Base-by-base conservation (phyloP, 192 early-diverging fungal genomes). In the Dissophora ornata region DNA sequence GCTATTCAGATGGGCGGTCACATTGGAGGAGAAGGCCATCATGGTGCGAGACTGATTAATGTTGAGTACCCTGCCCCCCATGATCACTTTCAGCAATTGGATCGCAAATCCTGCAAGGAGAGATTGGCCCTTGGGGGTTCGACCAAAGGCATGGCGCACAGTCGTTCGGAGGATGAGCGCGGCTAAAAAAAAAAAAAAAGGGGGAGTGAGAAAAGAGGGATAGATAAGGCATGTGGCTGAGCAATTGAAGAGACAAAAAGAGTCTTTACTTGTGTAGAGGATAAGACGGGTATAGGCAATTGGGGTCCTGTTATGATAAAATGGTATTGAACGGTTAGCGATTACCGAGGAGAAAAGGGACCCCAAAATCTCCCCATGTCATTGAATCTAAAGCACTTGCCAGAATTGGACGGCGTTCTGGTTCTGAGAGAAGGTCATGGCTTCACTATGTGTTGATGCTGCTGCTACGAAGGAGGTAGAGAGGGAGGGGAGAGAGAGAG, bases 271-370 rank as follows among this genome's bases (percentile, higher is more conserved):
- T 48, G 42, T 42, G 38, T 75, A 75, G 49, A 75, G 57, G 34
- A 65, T 26, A 21, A 75, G 34, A n/a, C 71, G 71, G 9, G 71
- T 61, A 44, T 50, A 75, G 11, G 71, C 71, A 41, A 75, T 61
- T 29, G 71, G 71, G 19, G 30, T 28, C 71, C 71, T 75, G 26
- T 33, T 5, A n/a, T 18, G 18, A 1, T 18, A 12, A 16, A n/a
- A n/a, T 18, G 18, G 12, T n/a, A 45, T 45, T 4, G 12, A 10
- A 45, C 44, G 44, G 6, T 18, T 45, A 18, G 18, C 9, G 12
- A 45, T n/a, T 16, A 45, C 16, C n/a, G 16, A 33, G 22, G 29
- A 48, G 7, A 11, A 36, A 62, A 25, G 1, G 26, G 52, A 33
- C 9, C n/a, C n/a, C n/a, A n/a, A n/a, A n/a, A n/a, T n/a, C n/a